These are phyloP conservation scores for Nitzschia sp. DNA, from an alignment of 108 stramenopile genomes.

Conservation along the genomic window DNA sequence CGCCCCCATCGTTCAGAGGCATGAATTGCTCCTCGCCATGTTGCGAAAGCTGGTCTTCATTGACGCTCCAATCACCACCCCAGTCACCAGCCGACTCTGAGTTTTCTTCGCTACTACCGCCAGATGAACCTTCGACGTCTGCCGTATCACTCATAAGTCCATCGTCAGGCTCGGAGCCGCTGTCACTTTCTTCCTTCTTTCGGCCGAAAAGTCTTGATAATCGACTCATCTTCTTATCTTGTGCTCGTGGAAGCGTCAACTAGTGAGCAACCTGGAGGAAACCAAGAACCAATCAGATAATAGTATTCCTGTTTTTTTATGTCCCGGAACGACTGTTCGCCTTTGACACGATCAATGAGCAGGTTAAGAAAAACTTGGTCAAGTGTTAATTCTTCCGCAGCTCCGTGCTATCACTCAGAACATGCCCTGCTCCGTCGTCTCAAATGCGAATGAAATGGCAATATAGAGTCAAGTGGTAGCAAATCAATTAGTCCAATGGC, in stretches of 20 bases:
- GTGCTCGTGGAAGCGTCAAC: no score
- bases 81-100: background rate
- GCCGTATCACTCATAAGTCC: conserved; percentile 5
- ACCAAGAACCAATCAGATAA: background rate
- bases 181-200: conserved; percentile 1
- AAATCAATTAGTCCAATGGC: no score
- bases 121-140: background rate
- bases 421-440: no score
- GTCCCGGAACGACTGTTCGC: no score
- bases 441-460: no score
- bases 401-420: no score
- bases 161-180: conserved; percentile 10
- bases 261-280: background rate
- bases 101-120: background rate
- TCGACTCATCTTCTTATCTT: conserved; percentile 3
- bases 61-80: conserved; percentile 17
- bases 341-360: no score
- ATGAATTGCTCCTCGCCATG: background rate
- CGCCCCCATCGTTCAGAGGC: background rate
- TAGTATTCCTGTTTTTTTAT: no score
- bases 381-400: no score
- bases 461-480: no score
- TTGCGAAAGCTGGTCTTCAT: background rate
- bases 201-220: conserved; percentile 2
- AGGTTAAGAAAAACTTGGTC: no score